phyloP scores from a whole-genome alignment of 2,329 filamentous ascomycete genomes.

The Penicillium sp. region DNA sequence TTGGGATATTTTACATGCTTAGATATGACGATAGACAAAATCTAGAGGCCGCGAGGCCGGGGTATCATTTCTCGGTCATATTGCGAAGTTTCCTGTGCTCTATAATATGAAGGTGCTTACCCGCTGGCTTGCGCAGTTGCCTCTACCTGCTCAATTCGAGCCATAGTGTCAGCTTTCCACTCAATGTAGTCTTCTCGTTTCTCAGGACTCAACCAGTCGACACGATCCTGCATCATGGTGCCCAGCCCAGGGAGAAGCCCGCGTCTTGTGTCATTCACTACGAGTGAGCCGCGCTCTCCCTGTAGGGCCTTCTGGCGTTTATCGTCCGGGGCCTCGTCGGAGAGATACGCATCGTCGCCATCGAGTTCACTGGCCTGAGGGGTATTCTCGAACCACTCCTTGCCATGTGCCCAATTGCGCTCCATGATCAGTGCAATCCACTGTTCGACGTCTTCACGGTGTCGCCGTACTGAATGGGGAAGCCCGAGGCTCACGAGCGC shows the following conservation, averaged over 20 bases:
- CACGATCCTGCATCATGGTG: conserved; percentile 56
- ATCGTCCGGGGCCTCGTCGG: conserved; percentile 42
- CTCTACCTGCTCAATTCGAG: conserved; percentile 41
- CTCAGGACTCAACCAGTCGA: conserved; percentile 54
- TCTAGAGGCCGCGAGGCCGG: neutral
- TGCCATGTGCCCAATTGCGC: conserved; percentile 57
- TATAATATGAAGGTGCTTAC: neutral
- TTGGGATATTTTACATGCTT: conserved; percentile 4
- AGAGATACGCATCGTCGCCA: conserved; percentile 39
- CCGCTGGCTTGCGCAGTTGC: conserved; percentile 14
- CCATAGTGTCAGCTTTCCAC: conserved; percentile 51
- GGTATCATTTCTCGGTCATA: conserved; percentile 17
- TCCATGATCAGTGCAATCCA: conserved; percentile 63
- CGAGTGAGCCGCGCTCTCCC: conserved; percentile 19
- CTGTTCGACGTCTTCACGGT: conserved; percentile 60
- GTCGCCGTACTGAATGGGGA: conserved; percentile 48
- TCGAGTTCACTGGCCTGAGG: conserved; percentile 43
- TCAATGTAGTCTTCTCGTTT: conserved; percentile 45
- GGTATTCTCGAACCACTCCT: conserved; percentile 71
- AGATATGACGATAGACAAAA: conserved; percentile 8
- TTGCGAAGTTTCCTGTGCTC: neutral
- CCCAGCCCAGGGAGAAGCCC: conserved; percentile 52
- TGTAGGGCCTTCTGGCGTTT: conserved; percentile 32
- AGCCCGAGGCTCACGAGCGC: conserved; percentile 43
- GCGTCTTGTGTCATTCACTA: conserved; percentile 29